A percentile compares a stretch with the other conserved stretches of the same genome.
phyloP scores from a whole-genome alignment of 2,329 filamentous ascomycete genomes.

The Pseudopyricularia cyperi region DNA sequence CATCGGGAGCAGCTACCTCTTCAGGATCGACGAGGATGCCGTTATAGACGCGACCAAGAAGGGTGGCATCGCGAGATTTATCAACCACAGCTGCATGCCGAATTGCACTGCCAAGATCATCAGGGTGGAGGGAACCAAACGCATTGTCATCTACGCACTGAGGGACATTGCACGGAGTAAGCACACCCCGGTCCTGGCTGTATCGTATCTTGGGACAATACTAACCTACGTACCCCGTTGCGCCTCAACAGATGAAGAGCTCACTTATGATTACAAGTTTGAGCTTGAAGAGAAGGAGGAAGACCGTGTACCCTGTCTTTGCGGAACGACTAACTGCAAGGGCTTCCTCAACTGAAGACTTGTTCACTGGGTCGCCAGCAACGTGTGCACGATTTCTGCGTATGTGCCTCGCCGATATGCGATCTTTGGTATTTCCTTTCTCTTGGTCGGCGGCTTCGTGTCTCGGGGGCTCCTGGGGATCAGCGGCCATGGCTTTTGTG shows the following conservation, averaged over 20 bases:
- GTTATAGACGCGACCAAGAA: conserved; percentile 98
- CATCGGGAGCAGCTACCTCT: conserved; percentile 93
- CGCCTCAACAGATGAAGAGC: conserved; percentile 66
- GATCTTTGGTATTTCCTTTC: neutral
- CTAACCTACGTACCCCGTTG: conserved; percentile 4
- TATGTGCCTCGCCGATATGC: neutral
- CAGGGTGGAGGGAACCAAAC: conserved; percentile 93
- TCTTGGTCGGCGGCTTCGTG: neutral
- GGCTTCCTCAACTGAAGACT: conserved; percentile 81
- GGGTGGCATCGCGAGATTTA: conserved; percentile 94
- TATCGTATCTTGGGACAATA: neutral
- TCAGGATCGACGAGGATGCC: conserved; percentile 94
- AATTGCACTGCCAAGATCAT: conserved; percentile 99
- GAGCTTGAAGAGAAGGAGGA: conserved; percentile 91
- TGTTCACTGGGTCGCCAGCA: neutral
- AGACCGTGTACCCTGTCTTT: conserved; percentile 94
- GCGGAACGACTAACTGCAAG: conserved; percentile 91
- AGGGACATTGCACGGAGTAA: conserved; percentile 90
- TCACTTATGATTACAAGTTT: conserved; percentile 99
- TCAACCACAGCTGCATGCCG: conserved; percentile 96
- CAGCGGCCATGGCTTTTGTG: neutral
- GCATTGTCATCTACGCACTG: conserved; percentile 97
- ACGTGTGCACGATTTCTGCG: neutral
- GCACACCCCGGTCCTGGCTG: conserved; percentile 21
- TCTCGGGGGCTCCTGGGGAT: neutral